A percentile compares a stretch with the other conserved stretches of the same genome.
Evolutionary conservation across 1,139 yeast genomes (phyloP).

Genomic region (Magnusiomyces ingens): DNA sequence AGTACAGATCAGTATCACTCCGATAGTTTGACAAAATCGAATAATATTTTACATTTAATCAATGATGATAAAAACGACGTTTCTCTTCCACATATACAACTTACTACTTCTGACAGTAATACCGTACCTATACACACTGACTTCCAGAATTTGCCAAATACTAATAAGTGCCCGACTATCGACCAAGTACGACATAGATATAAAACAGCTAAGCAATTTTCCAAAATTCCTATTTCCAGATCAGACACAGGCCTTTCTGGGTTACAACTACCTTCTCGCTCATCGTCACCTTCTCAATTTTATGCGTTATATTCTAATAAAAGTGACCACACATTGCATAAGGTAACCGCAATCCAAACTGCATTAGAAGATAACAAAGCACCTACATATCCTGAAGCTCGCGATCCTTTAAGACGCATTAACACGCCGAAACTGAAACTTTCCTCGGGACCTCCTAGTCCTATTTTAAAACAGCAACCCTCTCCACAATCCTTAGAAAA

Average conservation of each 20-base stretch:
- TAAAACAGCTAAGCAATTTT: background rate
- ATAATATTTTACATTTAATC: too few species aligned
- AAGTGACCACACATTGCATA: slow-evolving; percentile 9
- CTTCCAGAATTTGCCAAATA: too few species aligned
- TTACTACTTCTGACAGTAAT: too few species aligned
- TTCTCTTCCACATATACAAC: too few species aligned
- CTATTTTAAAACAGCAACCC: slow-evolving; percentile 7
- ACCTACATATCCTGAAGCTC: slow-evolving; percentile 14
- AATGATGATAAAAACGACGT: too few species aligned
- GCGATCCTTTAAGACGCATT: slow-evolving; percentile 1
- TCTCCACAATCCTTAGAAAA: slow-evolving; percentile 10
- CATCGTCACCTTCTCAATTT: background rate
- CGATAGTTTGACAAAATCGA: too few species aligned
- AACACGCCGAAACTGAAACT: slow-evolving; percentile 4
- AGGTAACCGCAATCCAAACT: slow-evolving; percentile 12
- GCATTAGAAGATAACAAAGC: slow-evolving; percentile 14
- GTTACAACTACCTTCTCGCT: background rate
- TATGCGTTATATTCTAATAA: slow-evolving; percentile 4
- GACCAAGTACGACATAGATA: background rate
- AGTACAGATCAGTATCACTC: too few species aligned
- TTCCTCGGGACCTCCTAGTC: slow-evolving; percentile 11
- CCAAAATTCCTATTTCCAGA: background rate
- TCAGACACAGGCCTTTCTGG: background rate
- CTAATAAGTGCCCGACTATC: slow-evolving; percentile 1
- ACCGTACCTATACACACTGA: too few species aligned